phyloP scores from a whole-genome alignment of 1,139 yeast genomes.

The Arxiozyma heterogenica region DNA sequence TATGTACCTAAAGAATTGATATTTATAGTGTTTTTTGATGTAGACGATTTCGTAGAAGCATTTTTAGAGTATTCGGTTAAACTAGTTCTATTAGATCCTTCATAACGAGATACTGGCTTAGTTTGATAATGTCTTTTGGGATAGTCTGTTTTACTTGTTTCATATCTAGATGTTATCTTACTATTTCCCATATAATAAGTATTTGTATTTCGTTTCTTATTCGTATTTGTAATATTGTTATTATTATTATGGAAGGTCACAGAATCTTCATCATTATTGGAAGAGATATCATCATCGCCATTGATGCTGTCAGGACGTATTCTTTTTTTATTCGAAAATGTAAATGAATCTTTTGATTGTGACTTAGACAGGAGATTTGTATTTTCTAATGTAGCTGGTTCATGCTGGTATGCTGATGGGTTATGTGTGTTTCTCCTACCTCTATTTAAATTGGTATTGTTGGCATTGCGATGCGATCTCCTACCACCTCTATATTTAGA shows the following conservation, averaged over 20 bases:
- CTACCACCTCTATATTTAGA: background rate
- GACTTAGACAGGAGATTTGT: background rate
- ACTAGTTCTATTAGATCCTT: background rate
- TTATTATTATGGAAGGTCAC: background rate
- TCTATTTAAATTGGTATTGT: background rate
- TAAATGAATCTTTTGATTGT: background rate
- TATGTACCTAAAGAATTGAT: background rate
- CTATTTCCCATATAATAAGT: background rate
- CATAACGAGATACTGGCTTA: conserved; percentile 1
- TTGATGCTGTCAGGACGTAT: background rate
- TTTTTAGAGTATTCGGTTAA: background rate
- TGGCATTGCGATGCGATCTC: background rate
- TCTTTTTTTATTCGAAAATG: background rate
- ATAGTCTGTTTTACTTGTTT: background rate
- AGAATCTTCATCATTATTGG: background rate
- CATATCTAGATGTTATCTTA: background rate
- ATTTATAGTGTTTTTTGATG: background rate
- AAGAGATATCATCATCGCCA: background rate
- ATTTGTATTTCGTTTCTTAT: background rate
- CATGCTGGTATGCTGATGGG: background rate
- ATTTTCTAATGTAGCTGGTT: conserved; percentile 1
- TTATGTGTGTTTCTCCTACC: background rate
- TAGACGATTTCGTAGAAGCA: background rate
- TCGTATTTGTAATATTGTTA: background rate
- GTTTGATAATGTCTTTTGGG: background rate